phyloP scores from a whole-genome alignment of 768 basidiomycete genomes.

The Phaeotremella fagi region DNA sequence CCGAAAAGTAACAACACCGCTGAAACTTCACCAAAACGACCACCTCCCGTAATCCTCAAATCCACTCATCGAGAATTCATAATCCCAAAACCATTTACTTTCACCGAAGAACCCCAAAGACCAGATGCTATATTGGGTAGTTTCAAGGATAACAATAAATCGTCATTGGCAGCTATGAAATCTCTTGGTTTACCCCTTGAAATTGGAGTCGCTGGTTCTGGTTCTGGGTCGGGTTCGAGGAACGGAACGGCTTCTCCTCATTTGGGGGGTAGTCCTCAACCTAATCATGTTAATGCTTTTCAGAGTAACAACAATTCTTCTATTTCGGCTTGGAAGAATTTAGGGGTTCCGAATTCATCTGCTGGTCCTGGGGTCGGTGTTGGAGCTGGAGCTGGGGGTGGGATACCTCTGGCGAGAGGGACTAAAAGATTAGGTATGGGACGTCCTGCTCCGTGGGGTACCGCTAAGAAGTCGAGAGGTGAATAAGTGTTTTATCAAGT shows the following conservation, averaged over 20 bases:
- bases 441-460: constrained; percentile 36
- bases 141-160: constrained; percentile 25
- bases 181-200: constrained; percentile 36
- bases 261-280: neutral
- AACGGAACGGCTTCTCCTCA: constrained; percentile 4
- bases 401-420: constrained; percentile 18
- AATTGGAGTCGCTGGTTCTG: neutral
- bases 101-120: constrained; percentile 8
- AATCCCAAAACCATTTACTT: constrained; percentile 32
- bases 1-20: constrained; percentile 8
- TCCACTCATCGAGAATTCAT: constrained; percentile 25
- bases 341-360: constrained; percentile 8
- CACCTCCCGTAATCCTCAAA: constrained; percentile 14
- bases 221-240: constrained; percentile 5
- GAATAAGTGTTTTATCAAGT: neutral
- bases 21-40: constrained; percentile 9
- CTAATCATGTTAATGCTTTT: neutral
- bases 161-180: constrained; percentile 37
- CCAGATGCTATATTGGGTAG: constrained; percentile 21
- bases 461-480: constrained; percentile 19
- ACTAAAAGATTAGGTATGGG: constrained; percentile 40
- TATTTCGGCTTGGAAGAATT: constrained; percentile 17
- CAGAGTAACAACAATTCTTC: neutral
- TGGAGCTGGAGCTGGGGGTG: neutral
- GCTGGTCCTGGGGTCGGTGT: neutral